Base-by-base conservation (phyloP, 208 protist genomes). In the Paratrypanosoma confusum region DNA sequence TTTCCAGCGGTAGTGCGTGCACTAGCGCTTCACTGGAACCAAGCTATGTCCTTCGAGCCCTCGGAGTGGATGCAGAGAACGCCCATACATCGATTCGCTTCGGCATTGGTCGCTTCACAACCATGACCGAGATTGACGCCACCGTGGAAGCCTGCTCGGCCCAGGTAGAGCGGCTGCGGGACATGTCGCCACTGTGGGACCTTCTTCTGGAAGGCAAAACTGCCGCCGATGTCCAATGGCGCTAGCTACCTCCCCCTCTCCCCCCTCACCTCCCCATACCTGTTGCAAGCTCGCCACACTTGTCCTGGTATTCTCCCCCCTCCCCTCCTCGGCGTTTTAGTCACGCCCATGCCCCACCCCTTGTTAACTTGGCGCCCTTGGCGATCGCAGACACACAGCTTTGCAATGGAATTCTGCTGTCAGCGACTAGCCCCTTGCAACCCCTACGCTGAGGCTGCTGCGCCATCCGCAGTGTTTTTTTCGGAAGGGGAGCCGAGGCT, bases 1-100 rank as follows among this genome's bases (percentile, higher is more conserved):
- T 96, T 26, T 95, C 85, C 4, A 95, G 86, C 42, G 96, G 97
- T n/a, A 96, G 80, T 49, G 98, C 98, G 0, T 99, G 98, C 78
- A 99, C 98, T 6, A 97, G 90, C 35, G 96, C 95, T 21, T 98
- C 97, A 3, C 71, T 99, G 14, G 97, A 99, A 76, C 97, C 97
- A 17, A 98, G 90, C 33, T 99, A 99, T 61, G 97, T 99, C 0
- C 80, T 99, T 11, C 82, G 97, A 25, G 97, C 97, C 5, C 77
- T 99, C n/a, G 96, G 96, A 44, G 76, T 99, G 3, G 73, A 94
- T 29, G 97, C 98, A 27, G 97, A 99, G 24, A 89, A 99, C 51
- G 96, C 97, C 6, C 97, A 99, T 67, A 99, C 96, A n/a, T 98
- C 93, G 3, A 90, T 99, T 39, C 93, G 98, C 62, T 99, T 99